phyloP scores from a whole-genome alignment of 352 stramenopile genomes.

The Phytophthora idaei region DNA sequence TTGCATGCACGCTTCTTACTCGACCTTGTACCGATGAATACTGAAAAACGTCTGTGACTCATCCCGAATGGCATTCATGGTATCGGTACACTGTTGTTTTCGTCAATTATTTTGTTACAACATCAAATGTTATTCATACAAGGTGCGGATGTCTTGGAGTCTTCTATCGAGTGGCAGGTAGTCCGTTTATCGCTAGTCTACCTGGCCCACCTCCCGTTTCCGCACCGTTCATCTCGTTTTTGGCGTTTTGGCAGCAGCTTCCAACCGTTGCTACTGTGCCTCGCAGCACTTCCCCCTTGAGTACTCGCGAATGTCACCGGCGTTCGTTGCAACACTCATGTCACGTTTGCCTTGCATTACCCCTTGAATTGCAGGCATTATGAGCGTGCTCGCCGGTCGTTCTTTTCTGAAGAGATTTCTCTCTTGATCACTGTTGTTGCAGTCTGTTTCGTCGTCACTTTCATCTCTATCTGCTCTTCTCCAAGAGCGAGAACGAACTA shows the following conservation, averaged over 20 bases:
- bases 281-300: slow-evolving; percentile 28
- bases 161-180: slow-evolving; percentile 30
- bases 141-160: slow-evolving; percentile 12
- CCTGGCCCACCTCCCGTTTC: slow-evolving; percentile 18
- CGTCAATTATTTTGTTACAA: slow-evolving; percentile 3
- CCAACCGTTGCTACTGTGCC: slow-evolving; percentile 33
- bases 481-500: slow-evolving; percentile 19
- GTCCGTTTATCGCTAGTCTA: neutral
- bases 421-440: slow-evolving; percentile 1
- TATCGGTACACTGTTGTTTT: neutral
- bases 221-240: slow-evolving; percentile 14
- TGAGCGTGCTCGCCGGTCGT: slow-evolving; percentile 20
- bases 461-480: slow-evolving; percentile 9
- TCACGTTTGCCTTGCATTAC: slow-evolving; percentile 35
- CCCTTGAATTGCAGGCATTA: slow-evolving; percentile 37
- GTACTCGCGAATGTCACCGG: slow-evolving; percentile 28
- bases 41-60: too few relatives aligned
- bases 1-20: neutral
- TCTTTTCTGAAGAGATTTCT: neutral
- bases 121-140: slow-evolving; percentile 16
- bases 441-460: slow-evolving; percentile 2
- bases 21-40: too few relatives aligned
- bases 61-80: too few relatives aligned
- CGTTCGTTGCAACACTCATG: slow-evolving; percentile 20
- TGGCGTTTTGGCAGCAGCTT: slow-evolving; percentile 33